Evolutionary conservation across 345 rosid genomes (phyloP).

Genomic region (Rhodomyrtus tomentosa): DNA sequence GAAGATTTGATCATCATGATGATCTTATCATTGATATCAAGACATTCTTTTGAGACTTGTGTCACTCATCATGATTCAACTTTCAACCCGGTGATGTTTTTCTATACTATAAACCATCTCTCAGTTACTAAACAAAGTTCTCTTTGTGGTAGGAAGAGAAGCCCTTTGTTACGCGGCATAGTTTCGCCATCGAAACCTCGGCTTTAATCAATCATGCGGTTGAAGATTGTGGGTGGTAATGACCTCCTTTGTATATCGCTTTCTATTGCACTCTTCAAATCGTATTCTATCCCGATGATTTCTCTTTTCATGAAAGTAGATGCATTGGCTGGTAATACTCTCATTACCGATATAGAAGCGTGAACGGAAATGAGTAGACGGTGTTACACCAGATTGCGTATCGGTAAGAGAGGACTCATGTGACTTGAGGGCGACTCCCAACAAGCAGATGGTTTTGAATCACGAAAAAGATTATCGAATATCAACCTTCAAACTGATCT

Average conservation of each 20-base stretch:
- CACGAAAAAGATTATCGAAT: neutral
- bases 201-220: neutral
- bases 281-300: neutral
- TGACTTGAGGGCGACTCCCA: neutral
- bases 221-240: neutral
- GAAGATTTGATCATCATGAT: neutral
- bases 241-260: neutral
- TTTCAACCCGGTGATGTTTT: neutral
- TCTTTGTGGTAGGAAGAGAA: too few species aligned
- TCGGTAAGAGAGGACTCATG: neutral
- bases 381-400: neutral
- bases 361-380: neutral
- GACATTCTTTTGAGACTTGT: neutral
- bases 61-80: neutral
- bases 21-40: neutral
- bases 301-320: neutral
- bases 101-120: neutral
- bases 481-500: neutral
- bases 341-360: neutral
- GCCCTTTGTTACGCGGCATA: neutral
- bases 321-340: neutral
- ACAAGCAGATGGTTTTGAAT: neutral
- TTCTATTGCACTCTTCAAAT: neutral
- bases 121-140: neutral
- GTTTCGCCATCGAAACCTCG: neutral